phyloP scores from a whole-genome alignment of 2,329 filamentous ascomycete species.

The Aspergillus jensenii region DNA sequence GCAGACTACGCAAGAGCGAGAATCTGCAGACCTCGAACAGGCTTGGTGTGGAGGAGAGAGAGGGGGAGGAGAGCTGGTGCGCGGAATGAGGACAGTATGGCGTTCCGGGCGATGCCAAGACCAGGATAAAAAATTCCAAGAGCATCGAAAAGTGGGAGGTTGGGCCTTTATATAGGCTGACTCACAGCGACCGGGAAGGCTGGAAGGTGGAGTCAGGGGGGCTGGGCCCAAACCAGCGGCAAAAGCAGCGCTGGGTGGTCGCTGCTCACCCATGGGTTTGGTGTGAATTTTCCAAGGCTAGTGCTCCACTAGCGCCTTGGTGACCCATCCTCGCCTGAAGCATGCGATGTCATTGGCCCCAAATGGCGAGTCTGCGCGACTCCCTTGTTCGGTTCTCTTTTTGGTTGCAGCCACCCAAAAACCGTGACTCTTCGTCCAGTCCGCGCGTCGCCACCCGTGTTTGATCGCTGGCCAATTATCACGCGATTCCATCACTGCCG shows the following conservation, averaged over 20 bases:
- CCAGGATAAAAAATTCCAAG: slow-evolving; percentile 35
- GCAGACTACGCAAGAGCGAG: slow-evolving; percentile 18
- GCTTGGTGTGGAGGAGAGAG: slow-evolving; percentile 23
- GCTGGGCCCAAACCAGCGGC: slow-evolving; percentile 35
- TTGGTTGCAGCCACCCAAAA: not conserved
- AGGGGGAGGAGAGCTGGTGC: slow-evolving; percentile 23
- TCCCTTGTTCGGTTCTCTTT: not conserved
- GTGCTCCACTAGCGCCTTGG: slow-evolving; percentile 25
- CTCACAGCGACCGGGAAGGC: slow-evolving; percentile 21
- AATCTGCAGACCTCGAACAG: slow-evolving; percentile 18
- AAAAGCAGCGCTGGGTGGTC: slow-evolving; percentile 31
- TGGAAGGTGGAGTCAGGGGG: slow-evolving; percentile 15
- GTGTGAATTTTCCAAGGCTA: slow-evolving; percentile 12
- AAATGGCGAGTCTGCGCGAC: slow-evolving; percentile 4
- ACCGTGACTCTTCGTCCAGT: slow-evolving; percentile 18
- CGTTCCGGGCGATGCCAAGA: slow-evolving; percentile 42
- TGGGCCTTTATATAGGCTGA: slow-evolving; percentile 43
- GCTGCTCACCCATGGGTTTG: slow-evolving; percentile 25
- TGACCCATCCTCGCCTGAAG: not conserved
- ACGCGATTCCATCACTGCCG: slow-evolving; percentile 25
- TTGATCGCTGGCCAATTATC: slow-evolving; percentile 28
- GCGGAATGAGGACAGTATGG: slow-evolving; percentile 31
- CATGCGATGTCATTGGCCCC: slow-evolving; percentile 10
- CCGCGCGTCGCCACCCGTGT: slow-evolving; percentile 24
- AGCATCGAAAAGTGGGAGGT: slow-evolving; percentile 35